Conservation (phyloP, 306 rosid genomes). For the Castanea crenata region DNA sequence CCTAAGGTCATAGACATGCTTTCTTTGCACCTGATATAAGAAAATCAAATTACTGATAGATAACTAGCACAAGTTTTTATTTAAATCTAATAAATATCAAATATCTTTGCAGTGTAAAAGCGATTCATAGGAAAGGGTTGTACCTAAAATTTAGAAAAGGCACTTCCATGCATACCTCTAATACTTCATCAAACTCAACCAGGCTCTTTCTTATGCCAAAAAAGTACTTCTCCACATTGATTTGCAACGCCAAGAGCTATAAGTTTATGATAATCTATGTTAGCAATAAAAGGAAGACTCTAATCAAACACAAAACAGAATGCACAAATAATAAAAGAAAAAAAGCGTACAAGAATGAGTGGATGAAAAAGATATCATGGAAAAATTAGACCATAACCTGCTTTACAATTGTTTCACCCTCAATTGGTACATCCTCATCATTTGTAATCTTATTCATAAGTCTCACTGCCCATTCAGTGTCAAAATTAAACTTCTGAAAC, state of each 20-base stretch:
- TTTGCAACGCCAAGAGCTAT: conserved; percentile 84
- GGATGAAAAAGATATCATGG: conserved; percentile 5
- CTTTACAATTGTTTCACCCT: conserved; percentile 77
- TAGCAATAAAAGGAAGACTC: conserved; percentile 24
- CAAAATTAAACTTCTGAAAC: conserved; percentile 95
- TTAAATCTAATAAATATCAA: conserved; percentile 11
- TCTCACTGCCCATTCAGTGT: conserved; percentile 94
- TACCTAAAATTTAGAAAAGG: neutral
- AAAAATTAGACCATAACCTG: conserved; percentile 63
- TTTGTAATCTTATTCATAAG: conserved; percentile 87
- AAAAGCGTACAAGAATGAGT: conserved; percentile 1
- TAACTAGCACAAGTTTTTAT: conserved; percentile 19
- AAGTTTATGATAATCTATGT: conserved; percentile 23
- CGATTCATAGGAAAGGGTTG: neutral
- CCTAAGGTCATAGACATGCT: conserved; percentile 92
- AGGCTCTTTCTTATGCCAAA: conserved; percentile 80
- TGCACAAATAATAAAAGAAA: conserved; percentile 16
- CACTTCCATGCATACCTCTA: conserved; percentile 63
- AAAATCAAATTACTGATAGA: conserved; percentile 28
- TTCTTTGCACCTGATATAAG: conserved; percentile 76
- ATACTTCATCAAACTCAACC: conserved; percentile 96
- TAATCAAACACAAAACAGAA: conserved; percentile 10
- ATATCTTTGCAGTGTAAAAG: neutral
- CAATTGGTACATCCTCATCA: conserved; percentile 92
- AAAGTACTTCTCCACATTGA: conserved; percentile 92